Evolutionary conservation across 257 asterid genomes (phyloP), one percentile per base, ranked within the genome.

Genomic region (Solanum bukasovii): DNA sequence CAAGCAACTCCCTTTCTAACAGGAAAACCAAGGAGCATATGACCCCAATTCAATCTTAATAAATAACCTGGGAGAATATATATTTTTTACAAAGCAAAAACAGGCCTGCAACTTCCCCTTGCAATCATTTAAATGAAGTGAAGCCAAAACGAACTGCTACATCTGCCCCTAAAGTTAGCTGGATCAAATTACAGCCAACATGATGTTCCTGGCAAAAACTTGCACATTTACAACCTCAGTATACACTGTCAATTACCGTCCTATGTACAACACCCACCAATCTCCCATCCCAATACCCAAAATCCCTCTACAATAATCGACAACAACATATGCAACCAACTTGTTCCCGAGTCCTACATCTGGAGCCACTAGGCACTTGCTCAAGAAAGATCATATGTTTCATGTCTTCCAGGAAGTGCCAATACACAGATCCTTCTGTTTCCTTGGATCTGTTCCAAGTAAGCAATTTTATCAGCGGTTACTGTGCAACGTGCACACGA

Each of bases 201-300:
- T 72, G 49, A 78, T 56, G 77, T 71, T 83, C 84, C 87, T 49
- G 77, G 84, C 52, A 88, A 88, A 84, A 89, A 38, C 68, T 65
- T 89, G 74, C 83, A 70, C 89, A 90, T 88, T 87, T 89, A 90
- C 93, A 91, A 87, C 90, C 87, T 88, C 70, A 65, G 81, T 79
- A 59, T 42, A 71, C 87, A 44, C 85, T 63, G 44, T 81, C 72
- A 56, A 85, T 89, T 67, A 35, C 86, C 90, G 84, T 88, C 86
- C 67, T 87, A 91, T 90, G 83, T 91, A 90, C 90, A 90, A 75
- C 90, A 61, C 68, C n/a, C 37, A 29, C 85, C 31, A 82, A 16
- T 67, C 87, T 87, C 65, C 85, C 86, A 82, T 52, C 52, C 87
- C 82, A 52, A 87, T 68, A 86, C 78, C 67, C 87, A 56, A 35